Evolutionary conservation across 345 rosid species (phyloP), one percentile per base, ranked within the genome.

Genomic region (Eucalyptus curtisii): DNA sequence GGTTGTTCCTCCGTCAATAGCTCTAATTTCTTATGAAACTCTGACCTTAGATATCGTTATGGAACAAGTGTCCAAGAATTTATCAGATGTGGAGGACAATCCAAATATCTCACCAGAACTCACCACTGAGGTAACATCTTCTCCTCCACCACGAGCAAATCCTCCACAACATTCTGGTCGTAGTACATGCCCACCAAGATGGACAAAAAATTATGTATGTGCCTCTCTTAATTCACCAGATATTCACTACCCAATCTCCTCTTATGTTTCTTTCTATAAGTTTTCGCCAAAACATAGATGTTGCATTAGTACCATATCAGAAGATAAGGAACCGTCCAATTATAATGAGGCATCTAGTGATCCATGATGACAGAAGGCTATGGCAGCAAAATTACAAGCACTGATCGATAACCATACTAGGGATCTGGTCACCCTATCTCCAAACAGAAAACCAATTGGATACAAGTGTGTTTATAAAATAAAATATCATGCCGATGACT

Each of bases 231-330:
- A 61, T 30, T 61, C 19, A 61, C 19, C 4, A 13, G 1, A 10
- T 61, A 30, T 30, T 61, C 19, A 14, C 4, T 7, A 7, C 1
- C 0, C 0, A 2, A 61, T 30, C 3, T 61, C 37, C 16, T 30
- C 2, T 13, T 61, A 30, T 13, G 71, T 61, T 61, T 61, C 71
- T 14, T 61, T 30, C 16, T 7, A 61, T 30, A 30, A 7, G 16
- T n/a, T 61, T 7, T 61, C 19, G 4, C 8, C 5, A 8, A 2
- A 61, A 25, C 37, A 61, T 61, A 61, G 31, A 13, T 30, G 19
- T 0, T 30, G 71, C 33, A 30, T 61, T 30, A 13, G 3, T 3
- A n/a, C 4, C 4, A 61, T 61, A 61, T 61, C 0, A 30, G 3
- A 61, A 30, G 71, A 61, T 13, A 7, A 13, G 2, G 71, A 61